Conservation (phyloP, 1,139 yeast genomes). For the Debaryomycetaceae sp. region DNA sequence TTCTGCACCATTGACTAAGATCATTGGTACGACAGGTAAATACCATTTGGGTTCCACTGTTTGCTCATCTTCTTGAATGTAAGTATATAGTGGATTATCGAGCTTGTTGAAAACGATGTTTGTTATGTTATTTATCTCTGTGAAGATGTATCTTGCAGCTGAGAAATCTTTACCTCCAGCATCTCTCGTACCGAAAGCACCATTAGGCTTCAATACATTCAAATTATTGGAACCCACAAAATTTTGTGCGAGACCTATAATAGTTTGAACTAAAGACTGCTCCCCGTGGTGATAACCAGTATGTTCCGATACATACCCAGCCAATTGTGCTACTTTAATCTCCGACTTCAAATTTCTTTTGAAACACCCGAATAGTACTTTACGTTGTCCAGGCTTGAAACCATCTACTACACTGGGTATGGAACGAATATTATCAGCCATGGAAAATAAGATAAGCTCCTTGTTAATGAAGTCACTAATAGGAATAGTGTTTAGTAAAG, state of each 20-base stretch:
- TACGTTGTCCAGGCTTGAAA: conserved; percentile 95
- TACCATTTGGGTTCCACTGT: conserved; percentile 97
- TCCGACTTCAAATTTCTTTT: conserved; percentile 75
- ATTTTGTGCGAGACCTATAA: conserved; percentile 91
- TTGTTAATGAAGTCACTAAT: conserved; percentile 93
- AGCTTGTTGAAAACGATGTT: conserved; percentile 70
- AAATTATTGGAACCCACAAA: conserved; percentile 92
- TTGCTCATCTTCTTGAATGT: conserved; percentile 89
- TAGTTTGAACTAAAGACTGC: conserved; percentile 79
- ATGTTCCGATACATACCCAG: conserved; percentile 84
- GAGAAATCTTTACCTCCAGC: conserved; percentile 98
- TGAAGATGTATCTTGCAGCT: conserved; percentile 96
- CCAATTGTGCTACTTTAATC: conserved; percentile 87
- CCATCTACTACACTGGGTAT: conserved; percentile 96
- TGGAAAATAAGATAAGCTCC: conserved; percentile 88
- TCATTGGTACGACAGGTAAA: conserved; percentile 87
- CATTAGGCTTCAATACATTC: conserved; percentile 82
- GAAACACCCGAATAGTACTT: conserved; percentile 84
- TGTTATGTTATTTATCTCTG: conserved; percentile 77
- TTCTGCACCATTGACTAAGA: conserved; percentile 91
- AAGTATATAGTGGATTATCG: conserved; percentile 75
- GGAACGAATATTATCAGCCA: conserved; percentile 96
- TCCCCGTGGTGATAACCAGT: conserved; percentile 98
- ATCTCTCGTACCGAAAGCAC: conserved; percentile 96
- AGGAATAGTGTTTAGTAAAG: conserved; percentile 73